phyloP scores from a whole-genome alignment of 306 rosid species.

The Aeschynomene evenia region DNA sequence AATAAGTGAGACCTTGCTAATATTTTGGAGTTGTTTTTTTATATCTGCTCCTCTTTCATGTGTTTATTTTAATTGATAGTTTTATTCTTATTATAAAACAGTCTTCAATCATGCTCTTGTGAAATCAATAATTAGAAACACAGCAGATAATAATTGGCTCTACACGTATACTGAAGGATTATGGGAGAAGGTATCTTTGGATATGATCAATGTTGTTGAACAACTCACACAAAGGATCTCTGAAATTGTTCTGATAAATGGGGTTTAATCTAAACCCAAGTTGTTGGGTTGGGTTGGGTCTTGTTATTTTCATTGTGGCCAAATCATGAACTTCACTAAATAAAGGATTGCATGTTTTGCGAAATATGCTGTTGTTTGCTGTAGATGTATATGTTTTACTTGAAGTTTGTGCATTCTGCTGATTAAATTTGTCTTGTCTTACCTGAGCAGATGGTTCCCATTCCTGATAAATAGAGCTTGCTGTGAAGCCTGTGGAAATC shows the following conservation, averaged over 20 bases:
- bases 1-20: slow-evolving; percentile 56
- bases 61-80: neutral
- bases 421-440: slow-evolving; percentile 30
- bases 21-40: slow-evolving; percentile 17
- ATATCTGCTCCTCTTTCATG: neutral
- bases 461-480: slow-evolving; percentile 83
- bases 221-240: slow-evolving; percentile 14
- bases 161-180: neutral
- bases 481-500: slow-evolving; percentile 99
- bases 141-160: slow-evolving; percentile 10
- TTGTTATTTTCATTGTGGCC: neutral
- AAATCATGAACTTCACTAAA: neutral
- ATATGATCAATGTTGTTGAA: slow-evolving; percentile 14
- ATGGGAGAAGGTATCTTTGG: slow-evolving; percentile 6
- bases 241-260: slow-evolving; percentile 9
- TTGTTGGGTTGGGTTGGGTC: neutral
- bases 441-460: slow-evolving; percentile 87
- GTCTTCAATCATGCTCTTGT: neutral
- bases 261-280: slow-evolving; percentile 9
- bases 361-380: slow-evolving; percentile 3
- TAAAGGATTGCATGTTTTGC: slow-evolving; percentile 6
- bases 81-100: neutral
- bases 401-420: neutral
- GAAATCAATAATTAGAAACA: slow-evolving; percentile 5
- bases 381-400: neutral